Base-by-base conservation (phyloP, 2,329 filamentous ascomycete genomes). In the Penicillium thymicola region DNA sequence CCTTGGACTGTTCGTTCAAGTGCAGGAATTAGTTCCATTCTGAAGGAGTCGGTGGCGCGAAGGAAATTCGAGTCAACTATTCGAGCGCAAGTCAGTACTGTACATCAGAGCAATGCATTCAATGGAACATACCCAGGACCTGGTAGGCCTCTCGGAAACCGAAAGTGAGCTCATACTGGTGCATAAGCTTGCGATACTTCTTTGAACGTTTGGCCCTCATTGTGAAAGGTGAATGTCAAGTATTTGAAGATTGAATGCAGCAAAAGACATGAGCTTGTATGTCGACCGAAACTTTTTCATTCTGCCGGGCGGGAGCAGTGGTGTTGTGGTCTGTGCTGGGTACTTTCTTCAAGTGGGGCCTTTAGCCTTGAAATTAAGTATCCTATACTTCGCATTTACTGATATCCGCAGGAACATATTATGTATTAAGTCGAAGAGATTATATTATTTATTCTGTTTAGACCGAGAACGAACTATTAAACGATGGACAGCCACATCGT, bases 71-170 rank as follows among this genome's bases (percentile, higher is more conserved):
- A 89, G 71, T 96, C 92, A 59, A 97, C 86, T 85, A 65, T 64
- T 61, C 55, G 37, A 54, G 43, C 37, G 36, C 36, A 23, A n/a
- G 51, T 61, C 54, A 58, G 68, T 43, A 65, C 59, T 18, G 41
- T 46, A 30, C 46, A 40, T 37, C 10, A 38, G 37, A 54, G 34
- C 41, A 52, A 45, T 52, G 51, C 50, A 58, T 32, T 49, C 44
- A 57, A 54, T 34, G 32, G 55, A 57, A 69, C 78, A 56, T 78
- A 88, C 85, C 80, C 42, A 96, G 79, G 50, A 96, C 88, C 78
- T 97, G 94, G 77, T 97, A 97, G 11, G 94, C 92, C 76, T 94
- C 89, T 65, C 92, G 90, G 75, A 97, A 97, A 59, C 89, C 88
- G 72, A 96, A 97, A 59, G 86, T 87, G 73, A 93, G 83, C 70